Percentiles rank a stretch among this genome's conserved stretches.
phyloP scores from a whole-genome alignment of 371 early-diverging fungal genomes.

The Phascolomyces articulosus region DNA sequence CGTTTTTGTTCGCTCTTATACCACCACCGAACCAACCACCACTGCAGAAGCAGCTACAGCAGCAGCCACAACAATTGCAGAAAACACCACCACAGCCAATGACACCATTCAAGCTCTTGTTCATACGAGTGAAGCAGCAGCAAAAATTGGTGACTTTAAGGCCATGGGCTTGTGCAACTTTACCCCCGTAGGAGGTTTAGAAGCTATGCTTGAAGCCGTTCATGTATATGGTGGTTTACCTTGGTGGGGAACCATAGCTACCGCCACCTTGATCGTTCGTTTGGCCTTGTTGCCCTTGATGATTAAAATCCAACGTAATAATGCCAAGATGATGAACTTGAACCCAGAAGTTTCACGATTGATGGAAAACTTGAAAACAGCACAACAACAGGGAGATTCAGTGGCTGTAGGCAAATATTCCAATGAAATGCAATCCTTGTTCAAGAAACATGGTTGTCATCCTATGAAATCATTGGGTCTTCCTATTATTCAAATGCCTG shows the following conservation, averaged over 20 bases:
- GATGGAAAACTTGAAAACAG: slow-evolving; percentile 64
- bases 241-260: slow-evolving; percentile 92
- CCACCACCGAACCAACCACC: slow-evolving; percentile 4
- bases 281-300: slow-evolving; percentile 75
- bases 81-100: neutral
- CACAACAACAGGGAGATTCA: slow-evolving; percentile 61
- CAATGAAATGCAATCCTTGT: slow-evolving; percentile 61
- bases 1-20: slow-evolving; percentile 8
- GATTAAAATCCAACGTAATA: slow-evolving; percentile 76
- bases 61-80: neutral
- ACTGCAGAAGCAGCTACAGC: neutral
- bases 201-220: slow-evolving; percentile 77
- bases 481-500: slow-evolving; percentile 79
- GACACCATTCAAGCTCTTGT: neutral
- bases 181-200: slow-evolving; percentile 79
- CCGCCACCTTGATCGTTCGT: slow-evolving; percentile 75
- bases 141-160: slow-evolving; percentile 81
- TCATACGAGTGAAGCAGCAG: slow-evolving; percentile 34
- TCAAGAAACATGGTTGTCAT: slow-evolving; percentile 66
- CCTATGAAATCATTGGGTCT: slow-evolving; percentile 67
- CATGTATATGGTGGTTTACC: slow-evolving; percentile 87
- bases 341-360: slow-evolving; percentile 77
- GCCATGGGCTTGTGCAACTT: slow-evolving; percentile 76
- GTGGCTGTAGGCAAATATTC: slow-evolving; percentile 56
- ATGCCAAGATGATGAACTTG: slow-evolving; percentile 74